phyloP scores from a whole-genome alignment of 164 flowering plant species.

The Nelumbo lutea region DNA sequence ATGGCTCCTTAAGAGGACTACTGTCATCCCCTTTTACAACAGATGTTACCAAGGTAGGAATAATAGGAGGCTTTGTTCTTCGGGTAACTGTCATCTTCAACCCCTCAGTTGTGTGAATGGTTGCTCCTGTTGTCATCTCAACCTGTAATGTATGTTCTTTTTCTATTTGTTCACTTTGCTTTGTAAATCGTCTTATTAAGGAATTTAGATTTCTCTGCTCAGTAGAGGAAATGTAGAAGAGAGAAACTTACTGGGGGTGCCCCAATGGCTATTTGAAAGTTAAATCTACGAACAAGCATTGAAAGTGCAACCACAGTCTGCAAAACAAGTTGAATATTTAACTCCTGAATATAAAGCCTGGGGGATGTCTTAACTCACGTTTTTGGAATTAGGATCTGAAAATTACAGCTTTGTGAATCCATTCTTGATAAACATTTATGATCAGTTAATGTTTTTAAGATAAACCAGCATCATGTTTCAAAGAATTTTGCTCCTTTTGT shows the following conservation, averaged over 20 bases:
- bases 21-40: slow-evolving; percentile 23
- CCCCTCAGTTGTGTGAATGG: slow-evolving; percentile 94
- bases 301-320: slow-evolving; percentile 83
- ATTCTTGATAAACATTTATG: too few species aligned
- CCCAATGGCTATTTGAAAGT: slow-evolving; percentile 82
- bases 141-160: slow-evolving; percentile 38
- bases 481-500: too few species aligned
- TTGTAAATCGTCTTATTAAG: too few species aligned
- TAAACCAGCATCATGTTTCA: too few species aligned
- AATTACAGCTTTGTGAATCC: too few species aligned
- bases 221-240: not conserved
- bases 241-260: slow-evolving; percentile 74
- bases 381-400: not conserved
- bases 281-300: slow-evolving; percentile 78
- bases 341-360: not conserved
- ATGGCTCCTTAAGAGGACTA: slow-evolving; percentile 9
- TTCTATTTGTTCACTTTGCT: not conserved
- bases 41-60: slow-evolving; percentile 46
- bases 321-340: slow-evolving; percentile 4
- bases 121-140: slow-evolving; percentile 90
- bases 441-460: too few species aligned
- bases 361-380: not conserved
- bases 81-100: slow-evolving; percentile 77
- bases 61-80: slow-evolving; percentile 51
- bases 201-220: not conserved